phyloP scores from a whole-genome alignment of 768 basidiomycete genomes.

The Pisolithus marmoratus region DNA sequence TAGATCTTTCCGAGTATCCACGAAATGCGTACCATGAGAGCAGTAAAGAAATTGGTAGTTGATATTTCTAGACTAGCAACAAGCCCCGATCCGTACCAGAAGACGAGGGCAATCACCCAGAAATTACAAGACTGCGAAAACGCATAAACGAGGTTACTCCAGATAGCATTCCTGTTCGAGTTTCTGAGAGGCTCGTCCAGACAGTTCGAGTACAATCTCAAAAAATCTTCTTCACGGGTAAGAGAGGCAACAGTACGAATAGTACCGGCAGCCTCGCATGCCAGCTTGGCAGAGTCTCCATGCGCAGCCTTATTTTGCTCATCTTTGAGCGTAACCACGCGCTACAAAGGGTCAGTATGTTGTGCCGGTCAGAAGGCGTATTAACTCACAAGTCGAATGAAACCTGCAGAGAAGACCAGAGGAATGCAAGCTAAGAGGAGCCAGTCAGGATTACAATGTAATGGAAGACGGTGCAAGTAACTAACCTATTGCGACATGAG shows the following conservation, averaged over 20 bases:
- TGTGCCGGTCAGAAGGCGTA: neutral
- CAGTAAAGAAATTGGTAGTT: slow-evolving; percentile 73
- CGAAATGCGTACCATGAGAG: slow-evolving; percentile 58
- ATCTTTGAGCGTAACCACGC: slow-evolving; percentile 85
- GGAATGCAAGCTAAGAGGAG: slow-evolving; percentile 55
- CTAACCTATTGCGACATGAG: slow-evolving; percentile 78
- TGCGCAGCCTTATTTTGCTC: slow-evolving; percentile 76
- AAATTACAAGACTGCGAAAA: slow-evolving; percentile 71
- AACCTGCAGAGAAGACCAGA: slow-evolving; percentile 67
- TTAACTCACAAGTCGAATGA: slow-evolving; percentile 66
- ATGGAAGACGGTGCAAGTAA: neutral
- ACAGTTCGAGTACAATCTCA: slow-evolving; percentile 56
- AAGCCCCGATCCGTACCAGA: slow-evolving; percentile 69
- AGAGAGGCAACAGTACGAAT: slow-evolving; percentile 89
- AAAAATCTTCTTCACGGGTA: slow-evolving; percentile 81
- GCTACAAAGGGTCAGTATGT: slow-evolving; percentile 28
- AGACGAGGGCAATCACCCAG: slow-evolving; percentile 78
- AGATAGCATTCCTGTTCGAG: slow-evolving; percentile 60
- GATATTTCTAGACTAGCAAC: slow-evolving; percentile 49
- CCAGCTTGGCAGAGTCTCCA: slow-evolving; percentile 77
- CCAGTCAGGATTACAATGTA: neutral
- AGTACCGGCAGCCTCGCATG: slow-evolving; percentile 86
- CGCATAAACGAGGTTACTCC: slow-evolving; percentile 62
- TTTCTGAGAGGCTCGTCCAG: slow-evolving; percentile 64
- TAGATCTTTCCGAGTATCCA: neutral